Conservation (phyloP, 2,329 filamentous ascomycete genomes). For the Fusarium temperatum region DNA sequence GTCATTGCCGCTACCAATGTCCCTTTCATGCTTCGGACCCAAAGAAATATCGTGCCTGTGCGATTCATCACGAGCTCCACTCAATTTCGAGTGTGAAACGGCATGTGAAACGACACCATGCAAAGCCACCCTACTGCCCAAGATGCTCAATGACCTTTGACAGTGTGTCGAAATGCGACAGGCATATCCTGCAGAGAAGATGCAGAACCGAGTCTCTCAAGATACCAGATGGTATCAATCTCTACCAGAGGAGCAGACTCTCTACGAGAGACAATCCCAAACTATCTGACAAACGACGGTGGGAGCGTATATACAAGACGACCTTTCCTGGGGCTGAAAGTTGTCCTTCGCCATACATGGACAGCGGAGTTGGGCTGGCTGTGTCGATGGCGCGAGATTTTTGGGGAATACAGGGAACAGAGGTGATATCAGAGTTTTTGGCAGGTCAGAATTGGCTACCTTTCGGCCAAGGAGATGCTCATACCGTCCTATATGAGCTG, state of each 20-base stretch:
- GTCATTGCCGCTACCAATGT: rapidly evolving
- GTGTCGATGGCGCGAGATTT: not conserved
- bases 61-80: rapidly evolving
- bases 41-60: not conserved
- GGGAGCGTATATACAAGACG: not conserved
- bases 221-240: not conserved
- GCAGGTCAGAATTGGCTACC: not conserved
- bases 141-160: not conserved
- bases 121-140: not conserved
- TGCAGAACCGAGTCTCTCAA: not conserved
- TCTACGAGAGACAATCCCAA: not conserved
- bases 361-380: not conserved
- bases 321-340: not conserved
- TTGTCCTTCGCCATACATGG: not conserved
- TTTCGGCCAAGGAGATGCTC: not conserved
- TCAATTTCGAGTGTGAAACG: rapidly evolving
- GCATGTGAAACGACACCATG: rapidly evolving
- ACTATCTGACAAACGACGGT: not conserved
- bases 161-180: not conserved
- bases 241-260: not conserved
- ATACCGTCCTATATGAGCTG: not conserved
- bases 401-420: not conserved
- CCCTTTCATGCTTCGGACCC: not conserved
- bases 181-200: not conserved
- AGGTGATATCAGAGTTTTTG: not conserved